phyloP scores from a whole-genome alignment of 2,329 filamentous ascomycete species.

The Pyrenochaeta sp. region DNA sequence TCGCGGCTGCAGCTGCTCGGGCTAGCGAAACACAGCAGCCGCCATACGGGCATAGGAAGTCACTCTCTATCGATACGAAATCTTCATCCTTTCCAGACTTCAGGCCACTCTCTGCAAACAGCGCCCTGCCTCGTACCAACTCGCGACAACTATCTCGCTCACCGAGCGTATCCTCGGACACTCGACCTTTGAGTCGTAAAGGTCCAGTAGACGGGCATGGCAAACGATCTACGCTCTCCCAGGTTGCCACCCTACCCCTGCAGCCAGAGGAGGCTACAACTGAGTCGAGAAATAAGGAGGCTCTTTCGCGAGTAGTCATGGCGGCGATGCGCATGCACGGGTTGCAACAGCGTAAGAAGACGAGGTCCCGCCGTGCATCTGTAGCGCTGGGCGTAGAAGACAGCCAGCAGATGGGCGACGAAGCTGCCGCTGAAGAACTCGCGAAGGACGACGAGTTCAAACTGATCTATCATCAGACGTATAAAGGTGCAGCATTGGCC shows the following conservation, averaged over 20 bases:
- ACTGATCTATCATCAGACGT: constrained; percentile 61
- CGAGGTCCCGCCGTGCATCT: constrained; percentile 35
- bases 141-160: constrained; percentile 42
- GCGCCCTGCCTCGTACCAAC: constrained; percentile 27
- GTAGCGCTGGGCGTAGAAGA: constrained; percentile 26
- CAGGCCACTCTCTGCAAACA: constrained; percentile 36
- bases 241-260: constrained; percentile 42
- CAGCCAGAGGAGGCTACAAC: constrained; percentile 44
- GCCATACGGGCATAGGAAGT: constrained; percentile 43
- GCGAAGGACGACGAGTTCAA: constrained; percentile 61
- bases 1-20: constrained; percentile 54
- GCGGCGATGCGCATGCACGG: constrained; percentile 63
- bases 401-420: constrained; percentile 23
- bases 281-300: constrained; percentile 59
- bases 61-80: constrained; percentile 40
- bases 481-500: constrained; percentile 59
- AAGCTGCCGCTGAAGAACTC: constrained; percentile 37
- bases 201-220: constrained; percentile 32
- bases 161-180: constrained; percentile 44
- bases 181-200: constrained; percentile 41
- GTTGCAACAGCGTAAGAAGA: constrained; percentile 54
- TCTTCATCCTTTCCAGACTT: constrained; percentile 27
- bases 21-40: constrained; percentile 37
- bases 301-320: constrained; percentile 60
- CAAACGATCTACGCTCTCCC: constrained; percentile 45